Conservation (phyloP, 306 rosid species). For the Pyrus betulifolia region DNA sequence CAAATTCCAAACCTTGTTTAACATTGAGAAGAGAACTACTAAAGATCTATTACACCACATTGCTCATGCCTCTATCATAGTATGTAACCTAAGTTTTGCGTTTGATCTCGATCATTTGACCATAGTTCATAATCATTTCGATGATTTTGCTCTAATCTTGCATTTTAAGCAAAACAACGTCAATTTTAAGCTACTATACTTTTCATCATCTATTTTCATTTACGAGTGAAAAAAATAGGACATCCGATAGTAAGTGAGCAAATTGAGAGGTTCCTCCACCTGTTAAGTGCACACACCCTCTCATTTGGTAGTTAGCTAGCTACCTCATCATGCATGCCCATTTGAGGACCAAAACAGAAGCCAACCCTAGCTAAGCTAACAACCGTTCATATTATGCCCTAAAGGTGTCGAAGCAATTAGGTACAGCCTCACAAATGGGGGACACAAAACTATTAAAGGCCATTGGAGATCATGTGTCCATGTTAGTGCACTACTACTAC, state of each 20-base stretch:
- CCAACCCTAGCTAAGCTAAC: not conserved
- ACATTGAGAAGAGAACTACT: no score
- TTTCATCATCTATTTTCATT: no score
- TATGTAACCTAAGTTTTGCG: not conserved
- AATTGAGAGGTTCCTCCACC: not conserved
- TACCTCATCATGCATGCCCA: not conserved
- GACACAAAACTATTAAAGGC: not conserved
- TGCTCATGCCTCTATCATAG: not conserved
- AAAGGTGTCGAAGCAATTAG: not conserved
- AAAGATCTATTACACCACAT: not conserved
- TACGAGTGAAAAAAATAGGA: not conserved
- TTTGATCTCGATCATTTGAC: not conserved
- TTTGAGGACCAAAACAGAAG: not conserved
- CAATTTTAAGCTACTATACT: no score
- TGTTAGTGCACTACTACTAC: not conserved
- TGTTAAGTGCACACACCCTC: not conserved
- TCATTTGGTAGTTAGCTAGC: not conserved
- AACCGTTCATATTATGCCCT: not conserved
- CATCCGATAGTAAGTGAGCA: not conserved
- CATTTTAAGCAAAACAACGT: not conserved
- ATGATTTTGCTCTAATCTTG: no score
- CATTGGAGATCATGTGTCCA: conserved; percentile 5
- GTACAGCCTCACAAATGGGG: not conserved
- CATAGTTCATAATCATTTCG: no score
- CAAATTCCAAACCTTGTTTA: no score